phyloP scores from a whole-genome alignment of 805 yeast genomes.

The Kazachstania africana region DNA sequence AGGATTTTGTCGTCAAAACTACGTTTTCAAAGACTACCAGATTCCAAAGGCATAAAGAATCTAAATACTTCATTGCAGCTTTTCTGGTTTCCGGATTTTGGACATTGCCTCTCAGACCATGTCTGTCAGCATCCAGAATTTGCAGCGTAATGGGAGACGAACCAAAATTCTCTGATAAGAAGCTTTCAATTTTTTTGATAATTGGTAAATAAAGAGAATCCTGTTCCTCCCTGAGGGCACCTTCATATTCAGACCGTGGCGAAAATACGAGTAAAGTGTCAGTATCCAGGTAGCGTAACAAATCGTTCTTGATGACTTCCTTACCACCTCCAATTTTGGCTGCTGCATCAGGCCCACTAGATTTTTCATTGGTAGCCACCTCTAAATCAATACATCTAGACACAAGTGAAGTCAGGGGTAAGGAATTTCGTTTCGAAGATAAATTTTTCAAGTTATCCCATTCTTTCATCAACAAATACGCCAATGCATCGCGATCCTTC shows the following conservation, averaged over 20 bases:
- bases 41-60: slow-evolving; percentile 56
- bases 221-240: slow-evolving; percentile 69
- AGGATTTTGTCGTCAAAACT: slow-evolving; percentile 75
- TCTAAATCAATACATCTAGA: slow-evolving; percentile 78
- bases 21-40: slow-evolving; percentile 84
- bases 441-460: slow-evolving; percentile 68
- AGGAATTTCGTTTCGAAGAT: slow-evolving; percentile 50
- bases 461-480: slow-evolving; percentile 70
- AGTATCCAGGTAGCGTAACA: slow-evolving; percentile 82
- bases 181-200: slow-evolving; percentile 52
- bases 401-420: slow-evolving; percentile 80
- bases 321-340: slow-evolving; percentile 52
- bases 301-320: slow-evolving; percentile 42
- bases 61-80: slow-evolving; percentile 56
- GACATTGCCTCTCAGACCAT: slow-evolving; percentile 70
- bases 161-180: slow-evolving; percentile 29
- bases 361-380: slow-evolving; percentile 26
- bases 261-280: slow-evolving; percentile 86
- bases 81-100: slow-evolving; percentile 51
- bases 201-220: slow-evolving; percentile 67
- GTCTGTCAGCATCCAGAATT: slow-evolving; percentile 66
- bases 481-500: slow-evolving; percentile 43
- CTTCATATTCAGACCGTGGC: slow-evolving; percentile 71
- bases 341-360: slow-evolving; percentile 32
- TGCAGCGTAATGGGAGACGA: slow-evolving; percentile 32